Percentiles rank a stretch among this genome's conserved stretches.
Evolutionary conservation across 768 basidiomycete genomes (phyloP).

Genomic region (Trametes gibbosa): DNA sequence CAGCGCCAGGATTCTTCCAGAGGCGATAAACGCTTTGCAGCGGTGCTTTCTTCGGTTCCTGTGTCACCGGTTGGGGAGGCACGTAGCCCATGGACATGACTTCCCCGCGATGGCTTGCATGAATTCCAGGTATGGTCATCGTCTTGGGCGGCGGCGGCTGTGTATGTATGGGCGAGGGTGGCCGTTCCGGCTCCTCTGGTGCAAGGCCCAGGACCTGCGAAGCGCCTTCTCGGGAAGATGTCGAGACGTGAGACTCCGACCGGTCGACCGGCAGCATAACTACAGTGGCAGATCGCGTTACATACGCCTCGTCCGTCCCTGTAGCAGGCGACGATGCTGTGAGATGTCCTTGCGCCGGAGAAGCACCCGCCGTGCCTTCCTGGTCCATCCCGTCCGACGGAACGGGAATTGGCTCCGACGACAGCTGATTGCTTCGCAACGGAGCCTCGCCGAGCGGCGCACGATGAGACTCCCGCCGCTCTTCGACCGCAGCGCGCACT

Average conservation of each 20-base stretch:
- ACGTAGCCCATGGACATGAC: conserved; percentile 83
- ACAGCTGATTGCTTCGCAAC: conserved; percentile 17
- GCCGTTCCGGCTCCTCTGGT: conserved; percentile 31
- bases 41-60: conserved; percentile 46
- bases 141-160: conserved; percentile 72
- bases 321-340: background rate
- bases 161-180: conserved; percentile 57
- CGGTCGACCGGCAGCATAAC: conserved; percentile 36
- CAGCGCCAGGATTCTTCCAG: conserved; percentile 55
- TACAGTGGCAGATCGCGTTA: background rate
- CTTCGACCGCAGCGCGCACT: conserved; percentile 72
- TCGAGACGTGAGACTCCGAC: conserved; percentile 29
- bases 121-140: conserved; percentile 88
- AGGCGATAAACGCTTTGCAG: conserved; percentile 72
- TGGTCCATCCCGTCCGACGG: conserved; percentile 28
- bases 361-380: conserved; percentile 9
- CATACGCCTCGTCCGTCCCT: background rate
- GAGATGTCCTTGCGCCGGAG: conserved; percentile 2
- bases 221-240: conserved; percentile 12
- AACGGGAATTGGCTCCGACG: conserved; percentile 33
- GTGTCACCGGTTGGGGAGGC: conserved; percentile 43
- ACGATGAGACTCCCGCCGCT: conserved; percentile 52
- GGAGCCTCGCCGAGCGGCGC: conserved; percentile 21
- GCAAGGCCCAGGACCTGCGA: conserved; percentile 19
- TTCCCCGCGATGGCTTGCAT: conserved; percentile 80